Percentiles rank a stretch among this genome's conserved stretches.
These are phyloP conservation scores for Apiotrichum gamsii DNA, from an alignment of 1,284 basidiomycete genomes.

Conservation along the genomic window DNA sequence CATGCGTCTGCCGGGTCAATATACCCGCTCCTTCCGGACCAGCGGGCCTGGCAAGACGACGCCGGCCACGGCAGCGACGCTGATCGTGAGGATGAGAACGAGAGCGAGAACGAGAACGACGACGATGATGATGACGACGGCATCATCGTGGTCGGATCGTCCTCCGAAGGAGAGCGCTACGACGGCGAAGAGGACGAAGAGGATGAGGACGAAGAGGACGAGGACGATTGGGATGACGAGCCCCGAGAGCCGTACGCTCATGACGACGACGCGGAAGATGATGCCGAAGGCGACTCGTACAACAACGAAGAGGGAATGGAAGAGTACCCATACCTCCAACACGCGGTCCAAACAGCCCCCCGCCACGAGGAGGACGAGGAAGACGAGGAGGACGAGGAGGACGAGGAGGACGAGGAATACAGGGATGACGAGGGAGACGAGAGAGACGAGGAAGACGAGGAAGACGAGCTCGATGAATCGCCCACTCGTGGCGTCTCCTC, in stretches of 20 bases:
- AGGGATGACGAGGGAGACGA: conserved; percentile 6
- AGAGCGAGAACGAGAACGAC: conserved; percentile 3
- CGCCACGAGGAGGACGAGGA: neutral
- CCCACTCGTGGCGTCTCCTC: too few relatives aligned
- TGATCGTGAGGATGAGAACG: neutral
- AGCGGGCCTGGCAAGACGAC: too few relatives aligned
- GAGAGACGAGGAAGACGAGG: conserved; percentile 1
- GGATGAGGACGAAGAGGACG: neutral
- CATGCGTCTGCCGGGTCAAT: too few relatives aligned
- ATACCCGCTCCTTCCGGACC: too few relatives aligned
- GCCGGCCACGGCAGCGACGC: too few relatives aligned
- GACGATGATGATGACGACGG: neutral
- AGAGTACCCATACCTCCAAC: too few relatives aligned
- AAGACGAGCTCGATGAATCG: too few relatives aligned
- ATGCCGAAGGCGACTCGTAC: conserved; percentile 2
- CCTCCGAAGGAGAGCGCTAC: neutral
- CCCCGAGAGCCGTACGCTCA: too few relatives aligned
- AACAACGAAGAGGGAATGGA: too few relatives aligned
- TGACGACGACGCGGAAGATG: neutral
- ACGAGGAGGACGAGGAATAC: conserved; percentile 1
- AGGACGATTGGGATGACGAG: neutral
- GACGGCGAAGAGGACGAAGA: neutral
- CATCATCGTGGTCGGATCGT: neutral
- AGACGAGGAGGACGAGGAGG: conserved; percentile 3
- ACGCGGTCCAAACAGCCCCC: neutral